Evolutionary conservation across 192 early-diverging fungal genomes (phyloP), one percentile per base, ranked within the genome.

Genomic region (Gryganskiella cystojenkinii): DNA sequence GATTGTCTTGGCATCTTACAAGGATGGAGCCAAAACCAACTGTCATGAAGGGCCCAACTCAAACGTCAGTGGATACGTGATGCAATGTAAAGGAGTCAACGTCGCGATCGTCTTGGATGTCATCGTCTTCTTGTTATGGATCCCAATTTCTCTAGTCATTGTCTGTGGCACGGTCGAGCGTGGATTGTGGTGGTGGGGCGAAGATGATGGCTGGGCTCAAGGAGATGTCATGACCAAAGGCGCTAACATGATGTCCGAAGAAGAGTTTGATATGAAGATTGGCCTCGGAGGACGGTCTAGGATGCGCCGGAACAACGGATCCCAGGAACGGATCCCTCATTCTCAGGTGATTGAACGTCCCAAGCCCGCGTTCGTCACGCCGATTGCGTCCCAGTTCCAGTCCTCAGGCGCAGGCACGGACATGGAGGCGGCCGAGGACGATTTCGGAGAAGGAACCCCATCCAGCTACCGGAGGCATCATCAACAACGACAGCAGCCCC

Each of bases 121-220:
- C 11, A 27, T 78, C 14, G 47, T 78, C 5, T 78, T 78, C 30
- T 54, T 78, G 56, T 15, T 68, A 20, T 78, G 74, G 74, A 59
- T 56, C 22, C 74, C 74, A 0, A 78, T 78, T 19, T 47, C 67
- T 1, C 25, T 64, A 4, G 49, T 78, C 42, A 68, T 78, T 53
- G 64, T 78, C 24, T 78, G 74, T 43, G 74, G 74, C 5, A 78
- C 43, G 14, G 50, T 78, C 2, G 74, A 78, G 4, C 56, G 54
- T n/a, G 74, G 65, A 8, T 49, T 78, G 1, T 78, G 74, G 74
- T 78, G 74, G 74, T 61, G 73, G 61, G 52, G 61, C 10, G 56
- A 68, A 49, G 59, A 62, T 56, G 67, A 67, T 33, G 59, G 65
- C 5, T 71, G 60, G 61, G 72, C 57, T 11, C 64, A 78, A 3